Percentiles rank a stretch among this genome's conserved stretches.
These are phyloP conservation scores for Prunus kanzakura DNA, from an alignment of 306 rosid species.

Conservation along the genomic window DNA sequence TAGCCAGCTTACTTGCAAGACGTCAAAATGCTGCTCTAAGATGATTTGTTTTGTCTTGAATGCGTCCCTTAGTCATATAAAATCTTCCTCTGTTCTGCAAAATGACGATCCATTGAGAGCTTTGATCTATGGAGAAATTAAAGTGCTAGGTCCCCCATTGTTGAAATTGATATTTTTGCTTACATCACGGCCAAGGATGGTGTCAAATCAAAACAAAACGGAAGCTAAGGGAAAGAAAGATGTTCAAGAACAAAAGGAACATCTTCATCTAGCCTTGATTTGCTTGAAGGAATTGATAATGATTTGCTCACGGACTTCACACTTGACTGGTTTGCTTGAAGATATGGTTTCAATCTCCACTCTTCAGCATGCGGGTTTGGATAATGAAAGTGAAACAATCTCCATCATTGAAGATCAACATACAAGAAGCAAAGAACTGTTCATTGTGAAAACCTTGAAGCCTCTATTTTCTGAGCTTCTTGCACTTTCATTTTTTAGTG, in stretches of 20 bases:
- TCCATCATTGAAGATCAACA: slow-evolving; percentile 27
- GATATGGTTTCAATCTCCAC: slow-evolving; percentile 23
- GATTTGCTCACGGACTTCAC: slow-evolving; percentile 12
- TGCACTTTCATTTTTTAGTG: slow-evolving; percentile 23
- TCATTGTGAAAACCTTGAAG: slow-evolving; percentile 32
- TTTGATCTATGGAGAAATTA: slow-evolving; percentile 33
- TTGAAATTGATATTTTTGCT: slow-evolving; percentile 30
- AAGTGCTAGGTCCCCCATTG: slow-evolving; percentile 31
- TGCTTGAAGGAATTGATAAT: slow-evolving; percentile 40
- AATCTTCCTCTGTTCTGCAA: slow-evolving; percentile 15
- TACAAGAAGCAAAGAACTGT: slow-evolving; percentile 27
- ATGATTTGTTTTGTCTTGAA: slow-evolving; percentile 31
- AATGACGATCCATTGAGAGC: slow-evolving; percentile 30
- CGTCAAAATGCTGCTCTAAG: slow-evolving; percentile 20
- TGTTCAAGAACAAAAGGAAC: slow-evolving; percentile 27
- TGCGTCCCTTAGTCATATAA: slow-evolving; percentile 26
- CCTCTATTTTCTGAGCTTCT: slow-evolving; percentile 35
- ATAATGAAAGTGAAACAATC: slow-evolving; percentile 22
- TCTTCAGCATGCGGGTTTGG: slow-evolving; percentile 4
- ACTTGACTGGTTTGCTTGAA: slow-evolving; percentile 35
- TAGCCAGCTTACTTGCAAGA: slow-evolving; percentile 24
- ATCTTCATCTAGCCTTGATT: slow-evolving; percentile 33
- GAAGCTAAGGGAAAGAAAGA: slow-evolving; percentile 38
- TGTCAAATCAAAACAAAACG: slow-evolving; percentile 28
- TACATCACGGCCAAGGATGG: slow-evolving; percentile 9